Conservation (phyloP, 179 eudicot genomes). For the Camellia oleifera region DNA sequence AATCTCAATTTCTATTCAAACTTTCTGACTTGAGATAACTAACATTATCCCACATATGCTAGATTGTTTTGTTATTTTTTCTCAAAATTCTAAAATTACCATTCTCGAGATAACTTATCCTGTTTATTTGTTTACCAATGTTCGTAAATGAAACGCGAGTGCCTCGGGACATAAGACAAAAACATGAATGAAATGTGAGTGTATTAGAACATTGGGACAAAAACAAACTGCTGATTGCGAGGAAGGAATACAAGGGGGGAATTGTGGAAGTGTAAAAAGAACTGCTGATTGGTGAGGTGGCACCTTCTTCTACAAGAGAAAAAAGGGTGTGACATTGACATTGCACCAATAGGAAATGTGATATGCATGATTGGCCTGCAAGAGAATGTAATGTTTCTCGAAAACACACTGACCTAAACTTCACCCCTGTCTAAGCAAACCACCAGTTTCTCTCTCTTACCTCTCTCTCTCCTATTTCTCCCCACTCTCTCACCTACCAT, state of each 20-base stretch:
- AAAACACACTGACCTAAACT: conserved; percentile 31
- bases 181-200: too few species aligned
- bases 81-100: too few species aligned
- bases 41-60: too few species aligned
- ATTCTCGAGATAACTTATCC: too few species aligned
- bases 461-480: conserved; percentile 11
- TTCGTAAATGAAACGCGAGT: too few species aligned
- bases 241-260: conserved; percentile 5
- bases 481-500: conserved; percentile 35
- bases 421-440: conserved; percentile 75
- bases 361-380: conserved; percentile 38
- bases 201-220: too few species aligned
- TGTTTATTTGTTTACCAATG: too few species aligned
- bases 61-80: too few species aligned
- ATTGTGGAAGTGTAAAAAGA: conserved; percentile 24
- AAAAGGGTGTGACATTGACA: conserved; percentile 46
- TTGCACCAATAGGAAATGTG: conserved; percentile 44
- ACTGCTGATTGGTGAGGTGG: conserved; percentile 32
- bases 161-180: too few species aligned
- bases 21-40: too few species aligned
- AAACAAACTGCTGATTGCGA: background rate
- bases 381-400: conserved; percentile 24
- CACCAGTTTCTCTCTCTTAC: conserved; percentile 24
- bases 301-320: conserved; percentile 42
- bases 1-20: too few species aligned